These are phyloP conservation scores for Rasamsonia emersonii DNA, from an alignment of 2,329 filamentous ascomycete species.

Conservation along the genomic window DNA sequence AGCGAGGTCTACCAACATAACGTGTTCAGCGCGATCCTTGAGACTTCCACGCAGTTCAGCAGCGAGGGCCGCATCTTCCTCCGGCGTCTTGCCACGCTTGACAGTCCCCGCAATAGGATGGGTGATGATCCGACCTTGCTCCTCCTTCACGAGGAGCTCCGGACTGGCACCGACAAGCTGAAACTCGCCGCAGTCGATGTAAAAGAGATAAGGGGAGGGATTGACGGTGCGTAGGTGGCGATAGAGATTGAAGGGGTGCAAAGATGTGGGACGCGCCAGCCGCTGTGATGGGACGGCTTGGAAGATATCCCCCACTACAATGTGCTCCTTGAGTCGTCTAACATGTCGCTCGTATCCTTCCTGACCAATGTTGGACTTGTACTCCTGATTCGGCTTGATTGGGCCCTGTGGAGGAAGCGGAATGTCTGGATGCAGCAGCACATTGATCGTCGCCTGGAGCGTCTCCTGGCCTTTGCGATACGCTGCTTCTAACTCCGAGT, in stretches of 20 bases:
- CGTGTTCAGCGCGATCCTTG: slow-evolving; percentile 90
- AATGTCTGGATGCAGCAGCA: slow-evolving; percentile 64
- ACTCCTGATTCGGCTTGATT: slow-evolving; percentile 65
- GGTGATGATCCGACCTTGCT: slow-evolving; percentile 79
- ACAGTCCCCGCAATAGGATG: slow-evolving; percentile 97
- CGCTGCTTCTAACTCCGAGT: slow-evolving; percentile 53
- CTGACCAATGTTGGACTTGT: slow-evolving; percentile 84
- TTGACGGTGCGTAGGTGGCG: slow-evolving; percentile 94
- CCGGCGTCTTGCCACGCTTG: slow-evolving; percentile 68
- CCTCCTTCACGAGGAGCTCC: slow-evolving; percentile 87
- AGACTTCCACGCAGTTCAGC: slow-evolving; percentile 67
- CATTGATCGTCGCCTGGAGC: slow-evolving; percentile 59
- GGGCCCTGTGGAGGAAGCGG: slow-evolving; percentile 69
- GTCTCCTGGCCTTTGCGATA: slow-evolving; percentile 60
- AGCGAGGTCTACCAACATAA: slow-evolving; percentile 95
- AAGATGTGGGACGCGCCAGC: slow-evolving; percentile 74
- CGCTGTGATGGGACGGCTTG: slow-evolving; percentile 94
- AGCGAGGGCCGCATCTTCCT: slow-evolving; percentile 74
- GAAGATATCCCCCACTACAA: slow-evolving; percentile 87
- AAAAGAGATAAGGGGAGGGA: slow-evolving; percentile 95
- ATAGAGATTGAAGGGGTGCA: slow-evolving; percentile 98
- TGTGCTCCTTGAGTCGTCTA: slow-evolving; percentile 77
- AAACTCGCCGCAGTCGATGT: slow-evolving; percentile 83
- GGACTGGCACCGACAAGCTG: slow-evolving; percentile 93
- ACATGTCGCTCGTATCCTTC: slow-evolving; percentile 89